Conservation (phyloP, 768 basidiomycete species). For the Rossbeevera mucosa region DNA sequence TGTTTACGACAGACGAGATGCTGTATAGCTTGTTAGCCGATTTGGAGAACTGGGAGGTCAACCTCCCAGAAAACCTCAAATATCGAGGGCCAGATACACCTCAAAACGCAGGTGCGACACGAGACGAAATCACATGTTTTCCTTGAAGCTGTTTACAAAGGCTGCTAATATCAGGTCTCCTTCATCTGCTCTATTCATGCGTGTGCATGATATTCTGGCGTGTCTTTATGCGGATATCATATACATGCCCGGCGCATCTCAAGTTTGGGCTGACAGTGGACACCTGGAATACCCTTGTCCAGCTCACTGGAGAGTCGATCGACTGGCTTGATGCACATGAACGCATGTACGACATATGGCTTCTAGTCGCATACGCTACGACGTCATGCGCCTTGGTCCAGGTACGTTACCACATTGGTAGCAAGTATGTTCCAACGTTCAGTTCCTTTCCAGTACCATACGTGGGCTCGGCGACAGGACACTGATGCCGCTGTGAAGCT, state of each 20-base stretch:
- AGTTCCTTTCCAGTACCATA: conserved; percentile 68
- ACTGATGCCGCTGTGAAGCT: conserved; percentile 68
- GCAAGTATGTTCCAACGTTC: conserved; percentile 1
- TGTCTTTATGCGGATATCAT: conserved; percentile 97
- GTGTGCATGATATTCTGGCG: conserved; percentile 97
- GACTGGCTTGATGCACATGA: conserved; percentile 88
- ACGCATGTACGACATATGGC: conserved; percentile 78
- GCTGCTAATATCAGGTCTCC: conserved; percentile 50
- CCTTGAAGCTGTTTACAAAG: conserved; percentile 2
- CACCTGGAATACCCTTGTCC: conserved; percentile 71
- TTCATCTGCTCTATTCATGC: conserved; percentile 85
- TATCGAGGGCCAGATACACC: conserved; percentile 70
- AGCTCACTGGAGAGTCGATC: conserved; percentile 73
- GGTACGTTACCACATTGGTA: conserved; percentile 41
- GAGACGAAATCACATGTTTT: neutral
- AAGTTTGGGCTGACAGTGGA: conserved; percentile 80
- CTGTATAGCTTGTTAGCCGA: conserved; percentile 60
- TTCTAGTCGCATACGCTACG: conserved; percentile 81
- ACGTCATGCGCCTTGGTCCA: conserved; percentile 89
- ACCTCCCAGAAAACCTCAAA: conserved; percentile 71
- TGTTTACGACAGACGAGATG: conserved; percentile 77
- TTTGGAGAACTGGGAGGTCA: conserved; percentile 71
- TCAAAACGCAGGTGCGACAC: conserved; percentile 57
- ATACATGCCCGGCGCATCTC: conserved; percentile 83
- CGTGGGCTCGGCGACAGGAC: conserved; percentile 83